Percentiles rank a stretch among this genome's conserved stretches.
Conservation (phyloP, 768 basidiomycete genomes). For the Amanita rubescens region DNA sequence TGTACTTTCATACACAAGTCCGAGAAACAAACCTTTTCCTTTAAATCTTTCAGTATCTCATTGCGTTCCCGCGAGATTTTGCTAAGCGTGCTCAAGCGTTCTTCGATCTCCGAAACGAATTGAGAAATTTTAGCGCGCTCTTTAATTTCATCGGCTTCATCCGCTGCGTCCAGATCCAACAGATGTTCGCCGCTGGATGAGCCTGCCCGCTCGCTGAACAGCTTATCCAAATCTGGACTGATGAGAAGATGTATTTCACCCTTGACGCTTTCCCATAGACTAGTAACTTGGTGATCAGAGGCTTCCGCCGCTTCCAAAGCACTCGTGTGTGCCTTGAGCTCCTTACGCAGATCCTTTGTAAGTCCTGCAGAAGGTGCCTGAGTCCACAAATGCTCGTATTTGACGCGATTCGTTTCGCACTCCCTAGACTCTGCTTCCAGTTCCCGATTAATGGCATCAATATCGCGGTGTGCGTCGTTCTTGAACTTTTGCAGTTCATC, state of each 20-base stretch:
- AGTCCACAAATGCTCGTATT: conserved; percentile 81
- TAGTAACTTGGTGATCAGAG: conserved; percentile 70
- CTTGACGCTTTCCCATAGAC: conserved; percentile 65
- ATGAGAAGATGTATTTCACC: conserved; percentile 58
- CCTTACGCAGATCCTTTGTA: conserved; percentile 65
- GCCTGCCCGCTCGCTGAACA: conserved; percentile 48
- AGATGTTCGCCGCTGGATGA: conserved; percentile 30
- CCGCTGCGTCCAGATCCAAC: conserved; percentile 63
- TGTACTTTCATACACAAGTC: not conserved
- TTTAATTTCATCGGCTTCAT: conserved; percentile 53
- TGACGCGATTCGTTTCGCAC: conserved; percentile 83
- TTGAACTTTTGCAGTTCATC: conserved; percentile 52
- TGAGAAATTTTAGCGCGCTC: conserved; percentile 62
- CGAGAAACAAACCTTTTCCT: conserved; percentile 69
- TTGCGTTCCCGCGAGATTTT: conserved; percentile 81
- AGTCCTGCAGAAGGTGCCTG: conserved; percentile 75
- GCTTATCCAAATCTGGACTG: conserved; percentile 51
- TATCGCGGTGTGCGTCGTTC: conserved; percentile 44
- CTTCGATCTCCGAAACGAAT: conserved; percentile 69
- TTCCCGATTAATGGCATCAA: conserved; percentile 56
- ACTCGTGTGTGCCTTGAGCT: conserved; percentile 67
- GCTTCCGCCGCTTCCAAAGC: conserved; percentile 70
- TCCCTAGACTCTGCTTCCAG: conserved; percentile 80
- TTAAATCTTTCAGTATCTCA: conserved; percentile 87
- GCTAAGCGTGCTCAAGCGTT: conserved; percentile 66